These are phyloP conservation scores for Pelagophyceae sp. DNA, from an alignment of 352 stramenopile species.

Conservation along the genomic window DNA sequence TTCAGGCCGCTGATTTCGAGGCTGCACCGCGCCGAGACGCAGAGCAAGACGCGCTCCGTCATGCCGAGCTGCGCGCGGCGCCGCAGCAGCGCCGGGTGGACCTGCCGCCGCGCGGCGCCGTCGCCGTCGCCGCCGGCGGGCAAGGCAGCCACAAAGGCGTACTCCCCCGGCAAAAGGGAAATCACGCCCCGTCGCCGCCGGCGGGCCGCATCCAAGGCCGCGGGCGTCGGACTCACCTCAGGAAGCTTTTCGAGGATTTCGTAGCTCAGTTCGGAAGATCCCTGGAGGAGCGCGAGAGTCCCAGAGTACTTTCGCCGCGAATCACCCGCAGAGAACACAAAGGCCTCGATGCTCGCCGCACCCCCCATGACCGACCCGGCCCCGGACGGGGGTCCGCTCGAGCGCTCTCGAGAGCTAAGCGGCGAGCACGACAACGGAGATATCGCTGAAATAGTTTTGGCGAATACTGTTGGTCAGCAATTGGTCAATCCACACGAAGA, in stretches of 20 bases:
- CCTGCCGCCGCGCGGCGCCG: not conserved
- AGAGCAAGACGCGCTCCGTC: not conserved
- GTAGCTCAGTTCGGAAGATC: too few relatives aligned
- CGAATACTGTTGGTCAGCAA: too few relatives aligned
- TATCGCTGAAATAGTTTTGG: too few relatives aligned
- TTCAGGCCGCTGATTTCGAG: not conserved
- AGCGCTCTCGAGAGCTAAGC: too few relatives aligned
- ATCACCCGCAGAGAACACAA: too few relatives aligned
- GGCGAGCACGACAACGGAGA: too few relatives aligned
- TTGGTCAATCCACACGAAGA: too few relatives aligned
- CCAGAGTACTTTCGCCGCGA: not conserved
- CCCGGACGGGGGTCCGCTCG: too few relatives aligned
- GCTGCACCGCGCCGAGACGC: not conserved
- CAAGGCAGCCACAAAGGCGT: too few relatives aligned
- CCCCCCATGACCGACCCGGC: too few relatives aligned
- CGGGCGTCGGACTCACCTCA: not conserved
- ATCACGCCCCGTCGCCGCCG: not conserved
- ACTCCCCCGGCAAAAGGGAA: not conserved
- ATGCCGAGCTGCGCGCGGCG: not conserved
- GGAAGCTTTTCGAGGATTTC: too few relatives aligned
- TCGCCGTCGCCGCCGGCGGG: not conserved
- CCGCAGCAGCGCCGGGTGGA: not conserved
- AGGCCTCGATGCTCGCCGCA: too few relatives aligned
- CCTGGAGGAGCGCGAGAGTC: not conserved
- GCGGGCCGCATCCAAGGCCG: not conserved